Conservation (phyloP, 78 protist species). For the Pigoraptor vietnamica region DNA sequence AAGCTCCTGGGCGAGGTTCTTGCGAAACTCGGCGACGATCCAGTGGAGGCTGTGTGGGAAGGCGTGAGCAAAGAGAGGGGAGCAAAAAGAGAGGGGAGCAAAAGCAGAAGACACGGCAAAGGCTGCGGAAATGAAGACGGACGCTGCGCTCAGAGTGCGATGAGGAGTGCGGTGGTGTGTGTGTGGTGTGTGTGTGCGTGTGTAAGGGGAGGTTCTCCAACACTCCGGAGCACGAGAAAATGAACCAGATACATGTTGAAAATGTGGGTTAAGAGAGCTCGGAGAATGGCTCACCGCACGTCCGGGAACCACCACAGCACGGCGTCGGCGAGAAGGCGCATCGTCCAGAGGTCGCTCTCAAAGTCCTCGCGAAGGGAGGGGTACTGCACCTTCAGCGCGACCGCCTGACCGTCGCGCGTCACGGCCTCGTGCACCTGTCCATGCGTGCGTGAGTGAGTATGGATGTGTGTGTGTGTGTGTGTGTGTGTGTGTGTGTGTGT, state of each 20-base stretch:
- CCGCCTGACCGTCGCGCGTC: neutral
- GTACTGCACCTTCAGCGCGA: conserved; percentile 30
- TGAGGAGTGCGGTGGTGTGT: no score
- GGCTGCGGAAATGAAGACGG: no score
- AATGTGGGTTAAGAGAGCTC: no score
- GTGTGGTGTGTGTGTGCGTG: no score
- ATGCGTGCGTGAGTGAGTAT: neutral
- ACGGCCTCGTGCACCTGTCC: conserved; percentile 10
- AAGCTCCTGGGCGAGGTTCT: conserved; percentile 16
- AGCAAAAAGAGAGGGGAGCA: neutral
- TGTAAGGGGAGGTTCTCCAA: no score
- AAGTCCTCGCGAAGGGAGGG: neutral
- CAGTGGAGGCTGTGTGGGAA: neutral
- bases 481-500: neutral
- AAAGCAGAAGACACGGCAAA: no score
- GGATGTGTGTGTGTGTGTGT: neutral
- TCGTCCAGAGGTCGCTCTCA: neutral
- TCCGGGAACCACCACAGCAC: neutral
- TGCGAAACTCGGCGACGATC: neutral
- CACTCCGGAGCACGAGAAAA: no score
- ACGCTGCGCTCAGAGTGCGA: no score
- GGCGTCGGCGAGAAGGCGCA: neutral
- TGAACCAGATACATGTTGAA: no score
- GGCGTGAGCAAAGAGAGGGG: neutral
- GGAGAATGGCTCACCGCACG: neutral